Evolutionary conservation across 2,329 filamentous ascomycete species (phyloP).

Genomic region (Alternaria alternata): DNA sequence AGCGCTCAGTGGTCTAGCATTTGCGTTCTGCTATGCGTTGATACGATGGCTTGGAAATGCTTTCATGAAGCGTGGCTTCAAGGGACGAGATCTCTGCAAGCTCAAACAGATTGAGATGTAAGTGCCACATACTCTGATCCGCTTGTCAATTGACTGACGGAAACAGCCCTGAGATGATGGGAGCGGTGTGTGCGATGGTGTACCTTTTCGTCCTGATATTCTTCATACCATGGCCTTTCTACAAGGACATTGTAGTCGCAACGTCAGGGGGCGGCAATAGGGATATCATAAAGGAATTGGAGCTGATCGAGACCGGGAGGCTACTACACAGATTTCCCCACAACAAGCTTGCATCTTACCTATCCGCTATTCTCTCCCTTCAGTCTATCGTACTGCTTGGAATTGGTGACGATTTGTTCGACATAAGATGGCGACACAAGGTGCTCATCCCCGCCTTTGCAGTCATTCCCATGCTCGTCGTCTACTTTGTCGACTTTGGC

Average conservation of each 20-base stretch:
- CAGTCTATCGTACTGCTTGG: constrained; percentile 91
- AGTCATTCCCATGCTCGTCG: constrained; percentile 88
- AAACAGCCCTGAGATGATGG: constrained; percentile 88
- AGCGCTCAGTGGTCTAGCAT: constrained; percentile 85
- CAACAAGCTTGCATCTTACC: constrained; percentile 94
- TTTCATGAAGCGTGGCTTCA: constrained; percentile 87
- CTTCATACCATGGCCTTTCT: constrained; percentile 97
- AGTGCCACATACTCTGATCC: constrained; percentile 36
- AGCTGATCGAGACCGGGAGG: constrained; percentile 80
- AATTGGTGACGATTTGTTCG: constrained; percentile 94
- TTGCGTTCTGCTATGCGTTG: constrained; percentile 81
- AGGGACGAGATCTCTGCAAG: constrained; percentile 89
- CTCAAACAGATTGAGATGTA: constrained; percentile 76
- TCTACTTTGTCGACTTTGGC: constrained; percentile 98
- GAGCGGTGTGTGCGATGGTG: constrained; percentile 88
- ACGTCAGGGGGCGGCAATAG: constrained; percentile 93
- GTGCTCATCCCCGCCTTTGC: constrained; percentile 96
- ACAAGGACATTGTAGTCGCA: constrained; percentile 95
- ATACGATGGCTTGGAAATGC: constrained; percentile 92
- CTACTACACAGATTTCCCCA: constrained; percentile 93
- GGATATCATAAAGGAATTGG: constrained; percentile 78
- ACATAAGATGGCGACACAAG: constrained; percentile 98
- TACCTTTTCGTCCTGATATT: constrained; percentile 88
- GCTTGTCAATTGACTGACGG: constrained; percentile 24
- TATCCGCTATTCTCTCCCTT: constrained; percentile 91